Conservation (phyloP, 2,329 filamentous ascomycete species). For the Clathrospora elynae region DNA sequence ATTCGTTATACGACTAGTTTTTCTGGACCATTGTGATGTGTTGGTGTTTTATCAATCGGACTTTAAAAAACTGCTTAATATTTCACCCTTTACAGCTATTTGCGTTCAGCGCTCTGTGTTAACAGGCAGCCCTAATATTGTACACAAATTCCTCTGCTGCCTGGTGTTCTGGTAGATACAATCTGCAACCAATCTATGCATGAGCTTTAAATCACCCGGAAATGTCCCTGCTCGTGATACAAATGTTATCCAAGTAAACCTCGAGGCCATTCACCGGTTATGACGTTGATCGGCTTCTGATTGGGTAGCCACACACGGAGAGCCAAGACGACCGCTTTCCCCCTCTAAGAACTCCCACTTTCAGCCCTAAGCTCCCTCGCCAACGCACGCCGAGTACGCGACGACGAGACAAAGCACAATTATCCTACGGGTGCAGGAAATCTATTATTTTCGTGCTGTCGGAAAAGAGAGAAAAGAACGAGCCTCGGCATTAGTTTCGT, state of each 20-base stretch:
- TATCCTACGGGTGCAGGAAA: constrained; percentile 9
- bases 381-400: constrained; percentile 40
- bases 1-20: constrained; percentile 6
- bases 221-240: neutral
- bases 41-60: neutral
- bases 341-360: constrained; percentile 21
- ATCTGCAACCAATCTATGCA: too few relatives aligned
- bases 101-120: too few relatives aligned
- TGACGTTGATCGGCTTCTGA: constrained; percentile 21
- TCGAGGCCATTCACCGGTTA: constrained; percentile 19
- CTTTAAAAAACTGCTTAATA: too few relatives aligned
- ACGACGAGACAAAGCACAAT: constrained; percentile 34
- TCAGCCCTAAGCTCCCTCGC: constrained; percentile 29
- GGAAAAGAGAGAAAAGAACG: constrained; percentile 20
- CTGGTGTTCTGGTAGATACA: too few relatives aligned
- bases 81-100: too few relatives aligned
- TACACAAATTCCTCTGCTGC: too few relatives aligned
- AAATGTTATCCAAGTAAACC: neutral
- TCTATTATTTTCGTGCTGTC: constrained; percentile 22
- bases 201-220: too few relatives aligned
- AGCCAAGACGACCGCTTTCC: constrained; percentile 12
- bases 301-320: constrained; percentile 16
- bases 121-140: too few relatives aligned
- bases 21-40: neutral
- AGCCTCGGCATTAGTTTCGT: constrained; percentile 40